phyloP scores from a whole-genome alignment of 2,329 filamentous ascomycete species.

The Pyricularia sp. region DNA sequence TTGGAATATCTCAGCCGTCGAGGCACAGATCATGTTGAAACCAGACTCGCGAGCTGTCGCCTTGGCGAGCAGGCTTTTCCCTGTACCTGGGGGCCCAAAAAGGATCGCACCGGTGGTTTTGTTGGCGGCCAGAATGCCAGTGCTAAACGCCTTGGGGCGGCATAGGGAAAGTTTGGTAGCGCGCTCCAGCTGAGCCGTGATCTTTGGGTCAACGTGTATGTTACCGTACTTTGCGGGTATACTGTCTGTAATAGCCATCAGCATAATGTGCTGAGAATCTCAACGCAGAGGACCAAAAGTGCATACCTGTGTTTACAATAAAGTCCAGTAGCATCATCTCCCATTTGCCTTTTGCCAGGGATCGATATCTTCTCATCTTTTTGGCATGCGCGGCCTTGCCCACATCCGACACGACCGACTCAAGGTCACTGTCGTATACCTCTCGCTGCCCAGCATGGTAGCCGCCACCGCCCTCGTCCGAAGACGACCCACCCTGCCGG shows the following conservation, averaged over 20 bases:
- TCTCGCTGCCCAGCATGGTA: background rate
- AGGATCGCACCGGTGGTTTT: constrained; percentile 13
- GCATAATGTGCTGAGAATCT: background rate
- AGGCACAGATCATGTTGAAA: constrained; percentile 12
- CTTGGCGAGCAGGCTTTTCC: constrained; percentile 15
- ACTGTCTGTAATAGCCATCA: background rate
- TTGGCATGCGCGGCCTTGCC: background rate
- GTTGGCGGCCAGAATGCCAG: constrained; percentile 10
- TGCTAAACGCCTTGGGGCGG: constrained; percentile 7
- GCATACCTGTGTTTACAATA: background rate
- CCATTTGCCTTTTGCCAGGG: background rate
- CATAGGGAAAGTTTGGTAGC: background rate
- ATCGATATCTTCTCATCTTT: background rate
- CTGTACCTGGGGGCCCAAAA: constrained; percentile 17
- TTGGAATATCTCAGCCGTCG: constrained; percentile 7
- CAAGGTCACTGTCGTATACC: background rate
- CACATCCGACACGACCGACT: background rate
- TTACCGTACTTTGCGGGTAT: background rate
- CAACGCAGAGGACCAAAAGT: background rate
- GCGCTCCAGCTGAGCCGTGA: background rate
- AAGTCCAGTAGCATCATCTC: background rate
- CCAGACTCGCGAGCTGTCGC: constrained; percentile 11
- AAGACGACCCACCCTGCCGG: background rate
- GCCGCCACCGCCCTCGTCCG: background rate
- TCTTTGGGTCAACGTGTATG: background rate